Evolutionary conservation across 805 yeast species (phyloP).

Genomic region (Zygosaccharomyces kombuchaensis): DNA sequence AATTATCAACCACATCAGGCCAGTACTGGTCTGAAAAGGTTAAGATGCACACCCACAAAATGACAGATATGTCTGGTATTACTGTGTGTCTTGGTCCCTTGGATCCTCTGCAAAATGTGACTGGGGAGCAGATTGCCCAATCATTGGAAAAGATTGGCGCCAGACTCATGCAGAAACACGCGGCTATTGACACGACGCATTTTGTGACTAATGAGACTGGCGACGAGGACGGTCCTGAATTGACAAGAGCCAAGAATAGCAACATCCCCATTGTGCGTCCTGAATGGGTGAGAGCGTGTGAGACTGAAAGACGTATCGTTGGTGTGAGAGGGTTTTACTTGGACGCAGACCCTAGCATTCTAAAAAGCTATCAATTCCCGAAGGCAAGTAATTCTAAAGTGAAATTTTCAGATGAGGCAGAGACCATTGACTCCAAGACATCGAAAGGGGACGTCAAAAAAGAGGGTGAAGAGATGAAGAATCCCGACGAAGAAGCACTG

Average conservation of each 20-base stretch:
- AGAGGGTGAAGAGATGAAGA: conserved; percentile 12
- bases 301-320: conserved; percentile 77
- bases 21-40: conserved; percentile 62
- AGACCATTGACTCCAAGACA: not conserved
- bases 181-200: conserved; percentile 90
- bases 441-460: conserved; percentile 6
- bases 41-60: conserved; percentile 79
- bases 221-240: conserved; percentile 43
- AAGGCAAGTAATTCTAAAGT: conserved; percentile 8
- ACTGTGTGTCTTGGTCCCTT: conserved; percentile 86
- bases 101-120: conserved; percentile 47
- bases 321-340: conserved; percentile 87
- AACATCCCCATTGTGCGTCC: conserved; percentile 94
- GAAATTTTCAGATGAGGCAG: conserved; percentile 3
- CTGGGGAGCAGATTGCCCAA: conserved; percentile 53
- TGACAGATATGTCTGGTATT: conserved; percentile 93
- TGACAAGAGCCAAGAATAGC: conserved; percentile 71
- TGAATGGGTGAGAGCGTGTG: conserved; percentile 96
- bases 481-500: conserved; percentile 5
- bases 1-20: conserved; percentile 90
- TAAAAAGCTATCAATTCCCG: conserved; percentile 44
- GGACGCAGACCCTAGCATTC: conserved; percentile 45
- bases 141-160: conserved; percentile 75
- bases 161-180: conserved; percentile 65
- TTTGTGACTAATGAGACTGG: conserved; percentile 50